Base-by-base conservation (phyloP, 1,139 yeast species). In the Yamadazyma conglobata region DNA sequence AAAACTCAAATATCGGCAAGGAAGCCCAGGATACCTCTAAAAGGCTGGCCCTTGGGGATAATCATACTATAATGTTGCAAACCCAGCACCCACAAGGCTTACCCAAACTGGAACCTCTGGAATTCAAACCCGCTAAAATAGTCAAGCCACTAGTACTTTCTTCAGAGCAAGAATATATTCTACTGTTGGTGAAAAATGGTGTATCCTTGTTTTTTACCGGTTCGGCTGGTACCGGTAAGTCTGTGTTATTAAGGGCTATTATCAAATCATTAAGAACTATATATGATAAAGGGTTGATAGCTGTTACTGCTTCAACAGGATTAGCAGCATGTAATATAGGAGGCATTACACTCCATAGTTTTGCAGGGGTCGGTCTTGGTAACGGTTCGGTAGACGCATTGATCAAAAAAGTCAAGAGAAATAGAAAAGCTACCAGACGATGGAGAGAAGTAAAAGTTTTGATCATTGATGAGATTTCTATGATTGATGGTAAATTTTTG, bases 141-240 rank as follows among this genome's bases (percentile, higher is more conserved):
- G 39, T 35, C 12, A 35, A 35, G 14, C 39, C 39, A 5, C 12
- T 35, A 11, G 29, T 32, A 9, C 49, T 68, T 7, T 65, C 73
- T 0, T 39, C 52, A 10, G 73, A 69, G 39, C 74, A 69, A 42
- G 65, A 65, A 37, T 50, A 54, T 33, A 62, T 68, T 15, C 48
- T 66, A 8, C 50, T 57, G 15, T 51, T 62, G 32, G 72, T 61
- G 0, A 31, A 54, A 15, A 39, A 37, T n/a, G 70, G 86, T 0
- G 59, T 64, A 13, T 83, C 80, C 24, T 55, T 87, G 2, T 88
- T 88, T 50, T 88, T 84, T 48, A 88, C 96, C 0, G 97, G 97
- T 23, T 85, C 96, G 23, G 97, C 97, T 0, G 97, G 96, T 48
- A 88, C 96, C 1, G 97, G 97, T 48, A 88, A 88, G 52, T 86